Conservation (phyloP, 495 filamentous ascomycete genomes). For the Aspergillus heteromorphus region DNA sequence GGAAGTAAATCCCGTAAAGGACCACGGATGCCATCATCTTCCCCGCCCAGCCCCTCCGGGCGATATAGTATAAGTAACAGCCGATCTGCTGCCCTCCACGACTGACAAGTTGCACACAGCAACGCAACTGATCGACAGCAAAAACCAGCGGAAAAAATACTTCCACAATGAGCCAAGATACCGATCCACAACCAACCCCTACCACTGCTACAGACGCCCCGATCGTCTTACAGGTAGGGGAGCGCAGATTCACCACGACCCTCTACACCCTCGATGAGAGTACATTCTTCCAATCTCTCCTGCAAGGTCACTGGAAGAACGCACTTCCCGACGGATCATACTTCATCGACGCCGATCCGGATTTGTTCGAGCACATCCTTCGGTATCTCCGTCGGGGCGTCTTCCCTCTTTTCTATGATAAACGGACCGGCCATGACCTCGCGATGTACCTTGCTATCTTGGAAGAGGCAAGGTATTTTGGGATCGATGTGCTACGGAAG, state of each 20-base stretch:
- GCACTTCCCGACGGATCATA: neutral
- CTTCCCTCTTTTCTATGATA: slow-evolving; percentile 6
- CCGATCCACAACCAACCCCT: too few relatives aligned
- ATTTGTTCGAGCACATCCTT: slow-evolving; percentile 7
- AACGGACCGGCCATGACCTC: slow-evolving; percentile 1
- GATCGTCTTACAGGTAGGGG: too few relatives aligned
- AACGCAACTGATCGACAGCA: too few relatives aligned
- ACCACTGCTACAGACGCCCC: too few relatives aligned
- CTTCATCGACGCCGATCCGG: slow-evolving; percentile 10
- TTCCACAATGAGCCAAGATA: too few relatives aligned
- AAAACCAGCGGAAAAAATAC: too few relatives aligned
- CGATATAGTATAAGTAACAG: too few relatives aligned
- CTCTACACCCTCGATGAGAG: slow-evolving; percentile 1
- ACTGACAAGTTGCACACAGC: too few relatives aligned
- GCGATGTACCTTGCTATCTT: neutral
- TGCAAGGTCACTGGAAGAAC: slow-evolving; percentile 2
- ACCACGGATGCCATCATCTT: too few relatives aligned
- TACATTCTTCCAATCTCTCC: slow-evolving; percentile 5
- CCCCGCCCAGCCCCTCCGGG: too few relatives aligned
- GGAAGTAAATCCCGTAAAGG: too few relatives aligned
- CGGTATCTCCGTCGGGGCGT: slow-evolving; percentile 6
- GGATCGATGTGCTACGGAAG: neutral
- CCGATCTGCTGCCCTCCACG: too few relatives aligned
- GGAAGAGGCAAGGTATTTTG: slow-evolving; percentile 5
- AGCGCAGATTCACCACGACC: slow-evolving; percentile 1